Evolutionary conservation across 208 protist species (phyloP), one percentile per base, ranked within the genome.

Genomic region (Zelonia costaricensis): DNA sequence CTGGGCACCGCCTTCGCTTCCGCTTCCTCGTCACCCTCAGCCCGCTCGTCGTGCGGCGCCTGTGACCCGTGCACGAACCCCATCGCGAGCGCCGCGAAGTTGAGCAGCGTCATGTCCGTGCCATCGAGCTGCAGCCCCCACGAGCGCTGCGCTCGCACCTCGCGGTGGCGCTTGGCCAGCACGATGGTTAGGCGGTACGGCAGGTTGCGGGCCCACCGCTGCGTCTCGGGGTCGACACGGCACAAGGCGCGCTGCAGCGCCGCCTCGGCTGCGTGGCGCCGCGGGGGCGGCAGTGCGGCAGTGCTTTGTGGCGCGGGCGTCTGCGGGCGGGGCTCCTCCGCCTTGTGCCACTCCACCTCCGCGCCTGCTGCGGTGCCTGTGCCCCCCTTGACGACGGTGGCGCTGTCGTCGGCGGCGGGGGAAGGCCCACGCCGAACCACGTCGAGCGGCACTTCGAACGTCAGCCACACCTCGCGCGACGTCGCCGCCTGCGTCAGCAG

Each of bases 61-160:
- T 36, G 27, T 16, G 62, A 38, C 25, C 8, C 16, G n/a, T 43
- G 25, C 74, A 73, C 61, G 57, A 77, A 77, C 62, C 68, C 46
- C 42, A 43, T 35, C 53, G 77, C 38, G 9, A 84, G 46, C 1
- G 36, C 30, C 4, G 68, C 57, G n/a, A 84, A 72, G 65, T 81
- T 84, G 4, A 72, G 33, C 6, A 84, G 65, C 5, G 57, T 64
- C 78, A 84, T 77, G 59, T 76, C 74, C 5, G 36, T 36, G 0
- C 57, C 69, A 33, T 78, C 59, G 3, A 84, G 47, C 38, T 67
- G 56, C 45, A 84, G 35, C 0, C 74, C 73, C 78, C 78, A 84
- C 15, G 69, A 74, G 39, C 64, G 31, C 18, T 59, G 61, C 28
- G 58, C 52, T 40, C 49, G 59, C 33, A 57, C 23, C 35, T 66